phyloP scores from a whole-genome alignment of 2,329 filamentous ascomycete species.

The Dendryphion nanum region DNA sequence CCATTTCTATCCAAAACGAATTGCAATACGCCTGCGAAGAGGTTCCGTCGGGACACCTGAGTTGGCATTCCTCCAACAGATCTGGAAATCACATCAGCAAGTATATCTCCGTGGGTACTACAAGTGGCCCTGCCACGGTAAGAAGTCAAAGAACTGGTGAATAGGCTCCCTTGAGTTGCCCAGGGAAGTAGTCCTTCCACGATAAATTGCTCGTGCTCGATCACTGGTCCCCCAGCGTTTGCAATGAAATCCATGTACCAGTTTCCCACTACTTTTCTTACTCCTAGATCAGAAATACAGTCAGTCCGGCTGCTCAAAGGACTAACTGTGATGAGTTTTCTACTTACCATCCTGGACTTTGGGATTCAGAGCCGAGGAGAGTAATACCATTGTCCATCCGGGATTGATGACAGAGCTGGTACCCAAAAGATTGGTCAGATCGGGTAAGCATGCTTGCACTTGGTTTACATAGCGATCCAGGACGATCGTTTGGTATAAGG shows the following conservation, averaged over 20 bases:
- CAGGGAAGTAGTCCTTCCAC: slow-evolving; percentile 46
- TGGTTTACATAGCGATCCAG: slow-evolving; percentile 51
- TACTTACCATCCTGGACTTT: slow-evolving; percentile 47
- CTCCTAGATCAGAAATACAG: no score
- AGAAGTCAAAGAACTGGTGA: slow-evolving; percentile 39
- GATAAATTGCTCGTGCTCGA: slow-evolving; percentile 37
- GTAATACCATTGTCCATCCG: slow-evolving; percentile 43
- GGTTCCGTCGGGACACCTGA: slow-evolving; percentile 8
- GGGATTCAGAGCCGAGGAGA: slow-evolving; percentile 41
- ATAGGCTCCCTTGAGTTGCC: slow-evolving; percentile 46
- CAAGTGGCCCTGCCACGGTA: slow-evolving; percentile 32
- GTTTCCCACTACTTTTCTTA: slow-evolving; percentile 46
- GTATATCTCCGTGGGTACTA: slow-evolving; percentile 41
- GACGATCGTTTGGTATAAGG: slow-evolving; percentile 49
- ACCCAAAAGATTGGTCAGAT: slow-evolving; percentile 41
- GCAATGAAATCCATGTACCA: slow-evolving; percentile 42
- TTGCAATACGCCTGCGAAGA: slow-evolving; percentile 33
- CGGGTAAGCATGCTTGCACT: slow-evolving; percentile 45
- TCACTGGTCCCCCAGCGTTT: slow-evolving; percentile 6
- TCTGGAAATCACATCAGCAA: slow-evolving; percentile 36
- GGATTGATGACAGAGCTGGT: slow-evolving; percentile 34
- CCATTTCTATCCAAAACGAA: slow-evolving; percentile 36
- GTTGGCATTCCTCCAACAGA: slow-evolving; percentile 21
- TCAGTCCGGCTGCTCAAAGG: no score
- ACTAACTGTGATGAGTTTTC: no score